Percentiles rank a stretch among this genome's conserved stretches.
Evolutionary conservation across 805 yeast genomes (phyloP).

Genomic region (Kodamaea neixiangensis): DNA sequence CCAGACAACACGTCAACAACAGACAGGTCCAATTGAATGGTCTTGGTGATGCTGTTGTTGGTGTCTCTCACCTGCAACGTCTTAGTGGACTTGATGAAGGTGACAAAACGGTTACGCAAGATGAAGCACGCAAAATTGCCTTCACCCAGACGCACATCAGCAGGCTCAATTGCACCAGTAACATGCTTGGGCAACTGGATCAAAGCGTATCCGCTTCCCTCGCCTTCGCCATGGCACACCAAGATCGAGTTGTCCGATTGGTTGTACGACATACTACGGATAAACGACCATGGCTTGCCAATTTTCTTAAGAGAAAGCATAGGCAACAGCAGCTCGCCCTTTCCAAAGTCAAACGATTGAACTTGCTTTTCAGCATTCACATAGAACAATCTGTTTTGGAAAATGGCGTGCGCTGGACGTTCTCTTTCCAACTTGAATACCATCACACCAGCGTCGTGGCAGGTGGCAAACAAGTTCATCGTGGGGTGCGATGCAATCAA

Average conservation of each 20-base stretch:
- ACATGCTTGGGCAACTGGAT: constrained; percentile 81
- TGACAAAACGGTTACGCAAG: constrained; percentile 92
- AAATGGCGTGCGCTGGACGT: constrained; percentile 83
- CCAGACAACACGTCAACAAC: constrained; percentile 75
- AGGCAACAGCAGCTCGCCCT: constrained; percentile 68
- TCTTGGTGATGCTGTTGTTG: constrained; percentile 77
- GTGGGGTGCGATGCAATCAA: constrained; percentile 83
- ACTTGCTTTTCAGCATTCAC: constrained; percentile 85
- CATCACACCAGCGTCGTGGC: constrained; percentile 97
- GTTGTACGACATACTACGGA: constrained; percentile 83
- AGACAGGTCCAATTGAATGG: constrained; percentile 66
- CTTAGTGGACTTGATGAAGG: constrained; percentile 63
- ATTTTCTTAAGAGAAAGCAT: constrained; percentile 80
- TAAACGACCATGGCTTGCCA: constrained; percentile 84
- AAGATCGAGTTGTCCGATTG: constrained; percentile 88
- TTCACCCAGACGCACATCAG: constrained; percentile 73
- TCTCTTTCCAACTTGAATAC: constrained; percentile 97
- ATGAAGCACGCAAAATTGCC: constrained; percentile 88
- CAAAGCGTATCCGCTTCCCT: constrained; percentile 67
- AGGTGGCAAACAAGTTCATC: constrained; percentile 91
- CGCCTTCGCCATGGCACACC: constrained; percentile 76
- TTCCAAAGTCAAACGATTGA: constrained; percentile 71
- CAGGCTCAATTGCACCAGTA: constrained; percentile 92
- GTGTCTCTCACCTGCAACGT: constrained; percentile 83
- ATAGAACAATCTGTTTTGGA: constrained; percentile 73